Percentiles rank a stretch among this genome's conserved stretches.
Evolutionary conservation across 768 basidiomycete genomes (phyloP).

Genomic region (Mycena vulgaris): DNA sequence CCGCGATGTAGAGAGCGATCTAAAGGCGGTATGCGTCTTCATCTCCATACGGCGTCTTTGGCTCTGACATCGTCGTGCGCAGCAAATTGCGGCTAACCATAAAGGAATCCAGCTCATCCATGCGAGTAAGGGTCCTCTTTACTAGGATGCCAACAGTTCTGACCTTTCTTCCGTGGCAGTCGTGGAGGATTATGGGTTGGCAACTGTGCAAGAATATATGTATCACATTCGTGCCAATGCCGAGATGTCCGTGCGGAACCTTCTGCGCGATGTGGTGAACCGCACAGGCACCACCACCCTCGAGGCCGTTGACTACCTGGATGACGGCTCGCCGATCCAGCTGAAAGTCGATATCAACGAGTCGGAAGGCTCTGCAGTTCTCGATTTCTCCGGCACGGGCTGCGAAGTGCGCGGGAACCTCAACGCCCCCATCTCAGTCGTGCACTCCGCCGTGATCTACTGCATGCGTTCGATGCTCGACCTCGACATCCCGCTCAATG

Average conservation of each 20-base stretch:
- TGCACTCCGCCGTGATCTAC: slow-evolving; percentile 91
- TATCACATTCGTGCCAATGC: slow-evolving; percentile 91
- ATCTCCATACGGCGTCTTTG: neutral
- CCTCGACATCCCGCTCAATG: slow-evolving; percentile 92
- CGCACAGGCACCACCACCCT: slow-evolving; percentile 77
- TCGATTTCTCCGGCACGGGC: slow-evolving; percentile 91
- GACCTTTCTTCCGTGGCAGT: slow-evolving; percentile 59
- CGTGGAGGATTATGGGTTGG: slow-evolving; percentile 87
- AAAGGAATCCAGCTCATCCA: slow-evolving; percentile 92
- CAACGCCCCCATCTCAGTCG: slow-evolving; percentile 89
- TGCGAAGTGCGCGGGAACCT: slow-evolving; percentile 89
- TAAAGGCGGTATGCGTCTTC: slow-evolving; percentile 75
- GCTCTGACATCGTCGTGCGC: slow-evolving; percentile 19
- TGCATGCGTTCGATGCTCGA: slow-evolving; percentile 92
- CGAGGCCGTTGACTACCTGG: slow-evolving; percentile 85
- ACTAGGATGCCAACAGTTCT: slow-evolving; percentile 10
- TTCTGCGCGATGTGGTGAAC: slow-evolving; percentile 82
- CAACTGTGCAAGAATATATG: slow-evolving; percentile 95
- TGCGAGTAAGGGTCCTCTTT: slow-evolving; percentile 65
- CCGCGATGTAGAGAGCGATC: slow-evolving; percentile 91
- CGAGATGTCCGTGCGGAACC: slow-evolving; percentile 86
- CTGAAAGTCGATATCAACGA: slow-evolving; percentile 86
- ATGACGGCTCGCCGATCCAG: slow-evolving; percentile 88
- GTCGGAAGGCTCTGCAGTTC: slow-evolving; percentile 79
- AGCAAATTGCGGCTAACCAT: slow-evolving; percentile 97